Evolutionary conservation across 2,329 filamentous ascomycete species (phyloP), one percentile per base, ranked within the genome.

Genomic region (Camillea tinctor): DNA sequence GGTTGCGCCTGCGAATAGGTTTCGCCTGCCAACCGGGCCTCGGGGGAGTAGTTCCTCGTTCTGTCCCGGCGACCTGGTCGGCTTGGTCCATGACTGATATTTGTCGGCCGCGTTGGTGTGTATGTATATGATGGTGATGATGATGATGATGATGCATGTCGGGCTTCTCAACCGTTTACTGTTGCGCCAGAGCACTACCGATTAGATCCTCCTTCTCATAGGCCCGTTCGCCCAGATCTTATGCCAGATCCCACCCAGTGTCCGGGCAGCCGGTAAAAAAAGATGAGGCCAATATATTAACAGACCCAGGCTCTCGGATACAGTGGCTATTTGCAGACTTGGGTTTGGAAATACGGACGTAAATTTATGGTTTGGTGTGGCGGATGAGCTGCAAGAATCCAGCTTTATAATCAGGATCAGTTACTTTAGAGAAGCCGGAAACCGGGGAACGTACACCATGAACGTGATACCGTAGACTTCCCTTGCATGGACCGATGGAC

Each of bases 1-100:
- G 81, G 77, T 89, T 84, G 64, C 87, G 80, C 51, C 87, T 79
- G 30, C 84, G 80, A 61, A 86, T 84, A 2, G 79, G 79, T 62
- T 76, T 80, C 53, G 69, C 50, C 52, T 69, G 68, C 58, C 59
- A 63, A 49, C 56, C 60, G 30, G 57, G 60, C 59, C 65, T 66
- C 55, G 69, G 65, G 30, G 66, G 52, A 44, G 36, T 44, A 49
- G 62, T 61, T 22, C 64, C 68, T 59, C 61, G 61, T 23, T 69
- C 70, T 30, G 60, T 52, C 55, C 62, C 66, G 61, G 64, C 44
- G 60, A 63, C 58, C 52, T 62, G 66, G 59, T 66, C 64, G 36
- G 62, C 54, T 44, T 66, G 66, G 50, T 67, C 62, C 67, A 68
- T 70, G 50, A 52, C 60, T 50, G 51, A 50, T 48, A 40, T 44